Evolutionary conservation across 2,329 filamentous ascomycete genomes (phyloP).

Genomic region (Penicillium sp.): DNA sequence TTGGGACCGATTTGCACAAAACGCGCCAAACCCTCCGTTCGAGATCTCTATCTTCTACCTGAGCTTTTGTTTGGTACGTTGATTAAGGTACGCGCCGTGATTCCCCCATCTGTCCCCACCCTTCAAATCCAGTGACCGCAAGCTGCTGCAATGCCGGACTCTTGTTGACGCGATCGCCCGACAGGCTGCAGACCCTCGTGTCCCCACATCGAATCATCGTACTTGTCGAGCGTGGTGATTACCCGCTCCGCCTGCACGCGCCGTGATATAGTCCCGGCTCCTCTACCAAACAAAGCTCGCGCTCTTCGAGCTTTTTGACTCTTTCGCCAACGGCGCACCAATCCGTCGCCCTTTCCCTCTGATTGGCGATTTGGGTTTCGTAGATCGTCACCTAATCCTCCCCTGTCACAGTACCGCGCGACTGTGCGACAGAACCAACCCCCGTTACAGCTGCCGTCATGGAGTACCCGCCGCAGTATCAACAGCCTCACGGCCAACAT

Average conservation of each 20-base stretch:
- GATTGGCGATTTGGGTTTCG: slow-evolving; percentile 23
- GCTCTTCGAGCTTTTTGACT: slow-evolving; percentile 27
- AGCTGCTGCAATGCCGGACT: slow-evolving; percentile 39
- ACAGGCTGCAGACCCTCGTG: slow-evolving; percentile 42
- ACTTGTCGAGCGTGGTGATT: slow-evolving; percentile 29
- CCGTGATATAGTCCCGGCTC: slow-evolving; percentile 28
- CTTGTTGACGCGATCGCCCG: slow-evolving; percentile 46
- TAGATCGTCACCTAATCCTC: slow-evolving; percentile 12
- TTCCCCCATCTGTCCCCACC: slow-evolving; percentile 22
- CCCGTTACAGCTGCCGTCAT: slow-evolving; percentile 56
- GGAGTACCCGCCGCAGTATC: slow-evolving; percentile 77
- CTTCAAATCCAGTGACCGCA: slow-evolving; percentile 46
- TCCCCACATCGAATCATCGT: slow-evolving; percentile 48
- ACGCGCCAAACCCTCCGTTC: slow-evolving; percentile 36
- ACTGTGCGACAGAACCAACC: slow-evolving; percentile 30
- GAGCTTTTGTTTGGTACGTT: slow-evolving; percentile 13
- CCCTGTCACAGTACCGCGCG: slow-evolving; percentile 23
- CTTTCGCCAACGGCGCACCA: slow-evolving; percentile 15
- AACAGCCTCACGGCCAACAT: slow-evolving; percentile 66
- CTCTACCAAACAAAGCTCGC: slow-evolving; percentile 29
- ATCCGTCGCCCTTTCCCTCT: slow-evolving; percentile 17
- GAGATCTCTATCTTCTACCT: slow-evolving; percentile 19
- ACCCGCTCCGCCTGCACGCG: slow-evolving; percentile 31
- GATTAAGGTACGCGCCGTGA: slow-evolving; percentile 38
- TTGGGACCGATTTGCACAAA: slow-evolving; percentile 38